These are phyloP conservation scores for Hypoxylon intermedium DNA, from an alignment of 495 filamentous ascomycete species.

Conservation along the genomic window DNA sequence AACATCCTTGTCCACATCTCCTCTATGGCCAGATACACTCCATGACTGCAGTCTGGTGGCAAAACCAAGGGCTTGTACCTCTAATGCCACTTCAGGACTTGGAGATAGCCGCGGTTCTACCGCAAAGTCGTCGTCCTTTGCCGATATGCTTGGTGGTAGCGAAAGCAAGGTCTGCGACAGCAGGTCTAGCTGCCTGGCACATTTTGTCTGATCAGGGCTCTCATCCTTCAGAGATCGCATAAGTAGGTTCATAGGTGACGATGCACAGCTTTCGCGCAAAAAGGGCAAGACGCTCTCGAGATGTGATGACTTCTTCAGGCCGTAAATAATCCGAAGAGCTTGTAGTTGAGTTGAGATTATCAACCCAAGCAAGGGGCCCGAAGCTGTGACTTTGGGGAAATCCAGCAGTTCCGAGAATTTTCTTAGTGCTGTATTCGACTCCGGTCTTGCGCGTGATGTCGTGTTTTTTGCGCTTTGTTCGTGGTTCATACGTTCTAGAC, in stretches of 20 bases:
- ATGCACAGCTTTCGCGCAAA: conserved; percentile 52
- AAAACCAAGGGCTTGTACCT: conserved; percentile 72
- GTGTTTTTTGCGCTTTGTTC: conserved; percentile 41
- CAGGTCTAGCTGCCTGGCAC: conserved; percentile 71
- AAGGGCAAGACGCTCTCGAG: conserved; percentile 58
- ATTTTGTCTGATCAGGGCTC: conserved; percentile 61
- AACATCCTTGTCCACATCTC: conserved; percentile 72
- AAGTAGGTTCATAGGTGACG: conserved; percentile 73
- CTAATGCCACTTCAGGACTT: conserved; percentile 66
- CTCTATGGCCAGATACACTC: conserved; percentile 72
- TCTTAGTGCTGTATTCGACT: conserved; percentile 48
- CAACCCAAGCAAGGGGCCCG: conserved; percentile 53
- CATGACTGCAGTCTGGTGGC: conserved; percentile 72
- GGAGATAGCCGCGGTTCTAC: conserved; percentile 57
- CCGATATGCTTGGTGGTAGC: conserved; percentile 64
- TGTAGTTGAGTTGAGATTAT: conserved; percentile 63
- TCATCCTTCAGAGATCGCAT: conserved; percentile 56
- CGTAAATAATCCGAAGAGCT: conserved; percentile 55
- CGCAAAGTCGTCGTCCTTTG: conserved; percentile 58
- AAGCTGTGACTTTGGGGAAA: conserved; percentile 54
- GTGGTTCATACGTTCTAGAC: conserved; percentile 55
- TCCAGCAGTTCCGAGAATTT: conserved; percentile 68
- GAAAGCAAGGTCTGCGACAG: conserved; percentile 72
- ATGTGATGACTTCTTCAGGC: conserved; percentile 57
- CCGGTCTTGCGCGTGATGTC: conserved; percentile 25